These are phyloP conservation scores for Pistacia atlantica DNA, from an alignment of 345 rosid genomes.

Conservation along the genomic window DNA sequence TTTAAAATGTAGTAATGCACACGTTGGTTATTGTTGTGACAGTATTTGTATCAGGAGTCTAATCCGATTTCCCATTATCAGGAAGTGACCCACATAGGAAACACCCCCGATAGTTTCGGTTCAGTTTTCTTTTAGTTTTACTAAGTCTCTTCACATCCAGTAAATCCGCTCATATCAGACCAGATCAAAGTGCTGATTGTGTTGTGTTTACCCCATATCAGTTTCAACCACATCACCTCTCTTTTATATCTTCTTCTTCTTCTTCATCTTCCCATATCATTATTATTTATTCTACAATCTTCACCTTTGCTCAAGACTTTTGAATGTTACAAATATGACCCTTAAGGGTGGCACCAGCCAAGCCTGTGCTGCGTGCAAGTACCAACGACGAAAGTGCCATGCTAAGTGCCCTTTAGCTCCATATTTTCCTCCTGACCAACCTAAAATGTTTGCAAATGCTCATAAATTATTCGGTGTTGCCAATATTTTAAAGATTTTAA, in stretches of 20 bases:
- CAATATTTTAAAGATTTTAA: conserved; percentile 67
- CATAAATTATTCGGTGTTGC: conserved; percentile 80
- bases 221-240: conserved; percentile 17
- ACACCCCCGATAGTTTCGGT: conserved; percentile 13
- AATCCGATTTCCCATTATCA: conserved; percentile 26
- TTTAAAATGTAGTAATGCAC: too few species aligned
- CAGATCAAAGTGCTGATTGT: conserved; percentile 30
- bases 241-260: background rate
- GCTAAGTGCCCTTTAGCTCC: conserved; percentile 76
- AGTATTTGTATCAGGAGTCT: too few species aligned
- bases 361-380: conserved; percentile 97
- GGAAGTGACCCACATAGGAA: background rate
- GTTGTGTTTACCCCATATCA: conserved; percentile 28
- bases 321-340: conserved; percentile 57
- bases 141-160: conserved; percentile 42
- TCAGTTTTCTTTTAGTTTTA: conserved; percentile 29
- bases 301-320: background rate
- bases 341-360: conserved; percentile 85
- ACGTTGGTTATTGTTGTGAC: too few species aligned
- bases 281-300: too few species aligned
- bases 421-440: conserved; percentile 81
- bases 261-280: background rate
- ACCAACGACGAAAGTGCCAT: conserved; percentile 73
- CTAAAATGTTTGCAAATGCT: conserved; percentile 71
- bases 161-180: conserved; percentile 51